phyloP scores from a whole-genome alignment of 306 rosid species.

The Adenanthera pavonina region DNA sequence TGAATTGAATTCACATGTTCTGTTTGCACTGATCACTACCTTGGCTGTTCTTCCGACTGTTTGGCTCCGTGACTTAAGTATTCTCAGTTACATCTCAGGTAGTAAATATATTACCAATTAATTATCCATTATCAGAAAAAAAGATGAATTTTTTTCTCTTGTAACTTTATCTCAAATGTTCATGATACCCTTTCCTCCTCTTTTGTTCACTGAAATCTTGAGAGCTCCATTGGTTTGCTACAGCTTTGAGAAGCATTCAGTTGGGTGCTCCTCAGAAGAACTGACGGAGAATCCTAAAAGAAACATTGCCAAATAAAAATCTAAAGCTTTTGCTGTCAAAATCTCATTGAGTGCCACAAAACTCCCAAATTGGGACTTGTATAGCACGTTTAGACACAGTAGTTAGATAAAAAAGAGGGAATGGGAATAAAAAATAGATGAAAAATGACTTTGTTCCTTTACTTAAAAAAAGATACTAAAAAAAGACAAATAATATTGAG shows the following conservation, averaged over 20 bases:
- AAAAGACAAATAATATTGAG: neutral
- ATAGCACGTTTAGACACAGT: neutral
- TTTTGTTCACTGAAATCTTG: neutral
- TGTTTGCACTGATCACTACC: constrained; percentile 78
- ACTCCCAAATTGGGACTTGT: neutral
- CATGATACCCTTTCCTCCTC: constrained; percentile 15
- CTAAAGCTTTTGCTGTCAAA: neutral
- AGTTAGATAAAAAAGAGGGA: neutral
- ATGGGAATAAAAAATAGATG: neutral
- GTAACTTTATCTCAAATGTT: constrained; percentile 10
- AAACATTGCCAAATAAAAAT: neutral
- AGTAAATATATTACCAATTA: constrained; percentile 12
- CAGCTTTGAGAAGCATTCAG: neutral
- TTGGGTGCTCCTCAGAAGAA: neutral
- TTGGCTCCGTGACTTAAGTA: constrained; percentile 89
- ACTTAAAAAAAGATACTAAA: neutral
- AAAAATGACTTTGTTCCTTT: neutral
- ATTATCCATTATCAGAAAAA: neutral
- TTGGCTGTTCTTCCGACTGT: constrained; percentile 97
- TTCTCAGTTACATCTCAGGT: constrained; percentile 97
- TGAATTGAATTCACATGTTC: constrained; percentile 55
- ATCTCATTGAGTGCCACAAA: neutral
- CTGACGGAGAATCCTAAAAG: neutral
- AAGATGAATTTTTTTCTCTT: neutral
- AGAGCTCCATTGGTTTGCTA: neutral